Base-by-base conservation (phyloP, 257 asterid species). In the Eustoma russellianum region DNA sequence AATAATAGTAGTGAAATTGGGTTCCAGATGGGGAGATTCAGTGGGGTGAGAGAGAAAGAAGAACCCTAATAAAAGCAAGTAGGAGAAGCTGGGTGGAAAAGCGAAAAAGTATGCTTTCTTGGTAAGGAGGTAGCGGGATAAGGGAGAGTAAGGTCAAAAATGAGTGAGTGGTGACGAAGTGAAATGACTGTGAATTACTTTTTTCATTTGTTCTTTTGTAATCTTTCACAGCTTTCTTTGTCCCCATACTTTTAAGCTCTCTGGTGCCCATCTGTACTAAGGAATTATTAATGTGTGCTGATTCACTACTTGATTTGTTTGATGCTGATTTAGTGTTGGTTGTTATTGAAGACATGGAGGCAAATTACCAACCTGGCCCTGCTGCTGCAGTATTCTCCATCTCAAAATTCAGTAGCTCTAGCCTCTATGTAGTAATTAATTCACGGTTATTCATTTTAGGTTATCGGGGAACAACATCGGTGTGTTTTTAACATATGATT, bases 1-100 rank as follows among this genome's bases (percentile, higher is more conserved):
- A 17, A 9, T 17, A 45, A 48, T 6, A 38, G 48, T 1, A 48
- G 47, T 16, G 43, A 45, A 53, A 53, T 3, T 14, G n/a, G 68
- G 48, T 48, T 56, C 16, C 46, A 48, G 55, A 41, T 63, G 60
- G n/a, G 52, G 18, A 40, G 62, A 63, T 48, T 55, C 56, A 55
- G 52, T 30, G 46, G 10, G 34, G 7, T 10, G 9, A 41, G 41
- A 47, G 2, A 19, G 45, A 48, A 30, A 38, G 43, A 53, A 28
- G 57, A 63, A 55, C 68, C 68, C 68, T 63, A 55, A 35, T 54
- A 54, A 54, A 63, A 46, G 50, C 8, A 40, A 55, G 52, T 41
- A 54, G 10, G 33, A 46, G 57, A 46, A 18, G 18, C 6, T 17
- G 7, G 35, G 61, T 14, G 44, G 52, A 35, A 6, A 28, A 14